Conservation (phyloP, 2,329 filamentous ascomycete species). For the Fusarium sp. region DNA sequence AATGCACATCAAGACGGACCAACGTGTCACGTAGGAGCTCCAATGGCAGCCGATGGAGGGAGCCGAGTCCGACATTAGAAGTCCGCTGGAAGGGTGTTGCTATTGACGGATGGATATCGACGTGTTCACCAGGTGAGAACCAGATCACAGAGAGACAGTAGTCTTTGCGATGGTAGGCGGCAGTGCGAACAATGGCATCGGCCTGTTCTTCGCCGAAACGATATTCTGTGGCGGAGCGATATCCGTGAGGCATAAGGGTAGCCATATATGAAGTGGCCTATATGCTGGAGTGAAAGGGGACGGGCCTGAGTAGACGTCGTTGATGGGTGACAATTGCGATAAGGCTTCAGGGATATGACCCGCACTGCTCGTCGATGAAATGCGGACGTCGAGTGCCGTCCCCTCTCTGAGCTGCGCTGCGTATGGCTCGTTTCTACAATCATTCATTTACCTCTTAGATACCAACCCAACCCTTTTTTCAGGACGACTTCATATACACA, state of each 20-base stretch:
- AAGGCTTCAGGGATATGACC: rapidly evolving
- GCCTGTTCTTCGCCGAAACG: not conserved
- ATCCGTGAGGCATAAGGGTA: not conserved
- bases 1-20: slow-evolving; percentile 44
- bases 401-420: not conserved
- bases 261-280: no score
- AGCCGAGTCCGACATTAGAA: not conserved
- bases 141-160: not conserved
- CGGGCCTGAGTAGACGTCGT: not conserved
- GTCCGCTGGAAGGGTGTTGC: not conserved
- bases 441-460: rapidly evolving
- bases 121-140: not conserved
- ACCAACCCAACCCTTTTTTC: rapidly evolving
- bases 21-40: slow-evolving; percentile 33
- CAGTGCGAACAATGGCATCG: not conserved
- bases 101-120: not conserved
- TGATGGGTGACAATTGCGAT: rapidly evolving
- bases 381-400: rapidly evolving
- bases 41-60: not conserved
- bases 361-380: no score
- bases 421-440: rapidly evolving
- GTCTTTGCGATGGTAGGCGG: not conserved
- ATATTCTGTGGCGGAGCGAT: not conserved
- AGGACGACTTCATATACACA: not conserved
- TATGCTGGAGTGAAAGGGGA: no score